A percentile compares a stretch with the other conserved stretches of the same genome.
phyloP scores from a whole-genome alignment of 768 basidiomycete species.

The Cubamyces lactineus region DNA sequence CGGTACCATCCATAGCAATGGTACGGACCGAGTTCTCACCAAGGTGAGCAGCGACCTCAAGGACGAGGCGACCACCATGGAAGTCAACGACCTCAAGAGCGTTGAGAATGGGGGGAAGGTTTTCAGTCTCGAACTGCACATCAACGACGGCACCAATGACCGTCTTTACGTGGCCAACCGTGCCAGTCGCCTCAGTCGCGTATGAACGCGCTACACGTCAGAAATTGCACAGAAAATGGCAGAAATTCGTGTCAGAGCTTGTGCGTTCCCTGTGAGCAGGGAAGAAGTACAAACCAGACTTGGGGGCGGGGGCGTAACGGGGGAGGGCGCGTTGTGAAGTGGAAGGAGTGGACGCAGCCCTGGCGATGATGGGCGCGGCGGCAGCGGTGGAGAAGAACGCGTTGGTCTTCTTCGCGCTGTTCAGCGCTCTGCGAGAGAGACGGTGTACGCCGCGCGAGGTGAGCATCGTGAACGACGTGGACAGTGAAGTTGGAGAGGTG shows the following conservation, averaged over 20 bases:
- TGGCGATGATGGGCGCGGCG: conserved; percentile 54
- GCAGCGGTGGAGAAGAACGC: conserved; percentile 80
- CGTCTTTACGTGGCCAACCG: conserved; percentile 87
- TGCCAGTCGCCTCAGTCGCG: conserved; percentile 84
- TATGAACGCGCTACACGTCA: conserved; percentile 70
- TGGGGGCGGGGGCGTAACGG: conserved; percentile 53
- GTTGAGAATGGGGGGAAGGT: conserved; percentile 97
- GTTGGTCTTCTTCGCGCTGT: conserved; percentile 72
- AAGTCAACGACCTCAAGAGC: conserved; percentile 97
- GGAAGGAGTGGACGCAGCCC: conserved; percentile 50
- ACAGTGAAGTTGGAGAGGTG: conserved; percentile 33
- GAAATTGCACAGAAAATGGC: conserved; percentile 25
- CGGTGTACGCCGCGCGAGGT: conserved; percentile 87
- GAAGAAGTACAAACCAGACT: conserved; percentile 52
- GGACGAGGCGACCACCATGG: conserved; percentile 94
- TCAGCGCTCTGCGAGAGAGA: conserved; percentile 82
- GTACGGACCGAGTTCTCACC: conserved; percentile 99
- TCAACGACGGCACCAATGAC: conserved; percentile 99
- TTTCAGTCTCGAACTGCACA: conserved; percentile 95
- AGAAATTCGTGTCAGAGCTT: conserved; percentile 22
- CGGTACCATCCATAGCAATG: conserved; percentile 99
- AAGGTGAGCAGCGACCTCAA: conserved; percentile 97
- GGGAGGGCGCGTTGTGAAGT: conserved; percentile 49
- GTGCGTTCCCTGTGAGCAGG: not conserved
- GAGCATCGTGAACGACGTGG: conserved; percentile 63